Base-by-base conservation (phyloP, 1,284 basidiomycete genomes). In the Trichosporon coremiiforme region DNA sequence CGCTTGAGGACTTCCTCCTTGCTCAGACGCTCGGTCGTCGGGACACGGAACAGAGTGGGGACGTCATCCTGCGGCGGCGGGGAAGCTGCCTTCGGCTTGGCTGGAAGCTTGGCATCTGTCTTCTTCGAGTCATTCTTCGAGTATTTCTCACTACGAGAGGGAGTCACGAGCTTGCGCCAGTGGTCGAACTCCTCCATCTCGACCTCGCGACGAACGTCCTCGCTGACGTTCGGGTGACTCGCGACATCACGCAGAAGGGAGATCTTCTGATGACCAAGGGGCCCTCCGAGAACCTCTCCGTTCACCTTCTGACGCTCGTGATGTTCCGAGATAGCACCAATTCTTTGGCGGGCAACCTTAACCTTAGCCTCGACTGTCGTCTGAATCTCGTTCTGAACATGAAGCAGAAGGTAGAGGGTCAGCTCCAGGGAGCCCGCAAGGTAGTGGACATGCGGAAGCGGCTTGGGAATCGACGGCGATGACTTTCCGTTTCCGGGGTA, bases 271-370 rank as follows among this genome's bases (percentile, higher is more conserved):
- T 76, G 68, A 22, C 84, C 82, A 13, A 80, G 62, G 45, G 83
- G 80, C 0, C 84, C 83, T 2, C 76, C 79, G 29, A 85, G 75
- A 0, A 84, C 76, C 63, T 84, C 79, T 10, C 71, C 77, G 20
- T 81, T 80, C 20, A 80, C 78, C 17, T 90, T 90, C 77, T 86
- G 89, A 77, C 86, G 88, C 13, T 94, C 82, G 65, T 90, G 86
- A 67, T 90, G 89, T 6, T 88, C 88, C n/a, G 87, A 84, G 9
- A 89, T 86, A 0, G 90, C 91, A 9, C 87, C 80, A 9, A 98
- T 85, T 33, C 95, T 87, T 74, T 86, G 90, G 50, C 93, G 86
- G 13, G 92, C 88, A 74, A 88, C 91, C 35, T 89, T 87, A 38
- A 95, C 86, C 78, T 96, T 85, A 0, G 73, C 81, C 63, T 87